Conservation (phyloP, 345 rosid species). For the Citrus medica region DNA sequence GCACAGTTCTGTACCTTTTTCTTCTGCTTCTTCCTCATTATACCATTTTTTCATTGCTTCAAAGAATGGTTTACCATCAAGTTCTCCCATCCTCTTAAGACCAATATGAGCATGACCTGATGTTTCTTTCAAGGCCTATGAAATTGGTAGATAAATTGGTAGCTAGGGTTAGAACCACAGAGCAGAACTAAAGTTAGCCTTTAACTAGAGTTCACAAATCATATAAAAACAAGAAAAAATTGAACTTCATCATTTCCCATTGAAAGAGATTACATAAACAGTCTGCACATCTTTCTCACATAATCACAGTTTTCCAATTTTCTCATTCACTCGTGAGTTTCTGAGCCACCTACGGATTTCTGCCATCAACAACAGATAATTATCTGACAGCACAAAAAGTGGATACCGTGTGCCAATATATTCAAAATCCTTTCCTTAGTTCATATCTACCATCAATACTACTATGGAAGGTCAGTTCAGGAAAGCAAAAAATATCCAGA, state of each 20-base stretch:
- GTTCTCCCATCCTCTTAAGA: constrained; percentile 96
- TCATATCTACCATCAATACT: background rate
- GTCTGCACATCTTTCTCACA: background rate
- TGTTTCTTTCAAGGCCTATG: constrained; percentile 59
- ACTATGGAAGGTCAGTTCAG: background rate
- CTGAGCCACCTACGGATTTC: background rate
- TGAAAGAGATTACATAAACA: background rate
- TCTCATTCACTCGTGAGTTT: background rate
- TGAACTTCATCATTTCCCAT: background rate
- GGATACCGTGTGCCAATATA: background rate
- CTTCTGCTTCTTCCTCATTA: constrained; percentile 64
- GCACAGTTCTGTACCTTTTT: constrained; percentile 67
- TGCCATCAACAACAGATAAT: background rate
- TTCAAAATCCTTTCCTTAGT: background rate
- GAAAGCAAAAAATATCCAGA: background rate
- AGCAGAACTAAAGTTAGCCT: background rate
- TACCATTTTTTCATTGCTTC: constrained; percentile 77
- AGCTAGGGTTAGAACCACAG: background rate
- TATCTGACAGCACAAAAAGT: background rate
- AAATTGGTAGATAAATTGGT: constrained; percentile 13
- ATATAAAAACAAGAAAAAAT: background rate
- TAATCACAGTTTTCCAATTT: background rate
- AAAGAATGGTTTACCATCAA: constrained; percentile 67
- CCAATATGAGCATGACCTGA: constrained; percentile 49
- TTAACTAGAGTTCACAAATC: background rate